Evolutionary conservation across 495 filamentous ascomycete genomes (phyloP).

Genomic region (Pseudoneurospora amorphoporcata): DNA sequence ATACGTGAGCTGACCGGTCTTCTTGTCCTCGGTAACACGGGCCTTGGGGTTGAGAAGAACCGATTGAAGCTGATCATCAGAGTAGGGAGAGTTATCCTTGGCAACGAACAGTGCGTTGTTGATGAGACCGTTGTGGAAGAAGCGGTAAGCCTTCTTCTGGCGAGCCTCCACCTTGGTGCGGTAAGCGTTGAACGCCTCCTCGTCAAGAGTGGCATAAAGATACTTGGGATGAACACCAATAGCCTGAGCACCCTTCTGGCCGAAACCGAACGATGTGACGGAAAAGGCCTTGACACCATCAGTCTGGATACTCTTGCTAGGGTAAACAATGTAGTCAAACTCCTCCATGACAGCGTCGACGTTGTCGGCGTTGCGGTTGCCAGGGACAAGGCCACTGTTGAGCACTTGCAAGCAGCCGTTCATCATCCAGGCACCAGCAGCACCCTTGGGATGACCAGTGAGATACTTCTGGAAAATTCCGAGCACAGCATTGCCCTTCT

Average conservation of each 20-base stretch:
- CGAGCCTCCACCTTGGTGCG: slow-evolving; percentile 76
- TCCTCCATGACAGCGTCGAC: slow-evolving; percentile 92
- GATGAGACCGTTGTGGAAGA: slow-evolving; percentile 93
- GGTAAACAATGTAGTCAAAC: slow-evolving; percentile 96
- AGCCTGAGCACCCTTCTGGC: slow-evolving; percentile 95
- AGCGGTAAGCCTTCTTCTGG: slow-evolving; percentile 97
- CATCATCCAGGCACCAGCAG: slow-evolving; percentile 98
- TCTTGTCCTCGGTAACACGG: slow-evolving; percentile 75
- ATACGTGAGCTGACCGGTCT: slow-evolving; percentile 65
- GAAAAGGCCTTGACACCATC: slow-evolving; percentile 98
- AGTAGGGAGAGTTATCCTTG: slow-evolving; percentile 83
- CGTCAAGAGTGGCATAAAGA: slow-evolving; percentile 87
- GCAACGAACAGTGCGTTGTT: slow-evolving; percentile 96
- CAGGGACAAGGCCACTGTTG: slow-evolving; percentile 85
- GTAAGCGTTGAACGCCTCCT: slow-evolving; percentile 72
- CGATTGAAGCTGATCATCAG: slow-evolving; percentile 69
- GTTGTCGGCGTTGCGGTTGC: slow-evolving; percentile 97
- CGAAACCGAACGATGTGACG: slow-evolving; percentile 97
- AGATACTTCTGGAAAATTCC: slow-evolving; percentile 99
- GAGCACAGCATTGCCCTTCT: slow-evolving; percentile 89
- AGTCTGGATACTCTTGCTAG: slow-evolving; percentile 88
- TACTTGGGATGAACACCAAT: slow-evolving; percentile 96
- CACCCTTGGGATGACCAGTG: slow-evolving; percentile 98
- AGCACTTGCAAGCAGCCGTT: slow-evolving; percentile 94
- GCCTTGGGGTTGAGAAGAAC: slow-evolving; percentile 95